These are phyloP conservation scores for Ashbya aceris DNA, from an alignment of 1,139 yeast species.

Conservation along the genomic window DNA sequence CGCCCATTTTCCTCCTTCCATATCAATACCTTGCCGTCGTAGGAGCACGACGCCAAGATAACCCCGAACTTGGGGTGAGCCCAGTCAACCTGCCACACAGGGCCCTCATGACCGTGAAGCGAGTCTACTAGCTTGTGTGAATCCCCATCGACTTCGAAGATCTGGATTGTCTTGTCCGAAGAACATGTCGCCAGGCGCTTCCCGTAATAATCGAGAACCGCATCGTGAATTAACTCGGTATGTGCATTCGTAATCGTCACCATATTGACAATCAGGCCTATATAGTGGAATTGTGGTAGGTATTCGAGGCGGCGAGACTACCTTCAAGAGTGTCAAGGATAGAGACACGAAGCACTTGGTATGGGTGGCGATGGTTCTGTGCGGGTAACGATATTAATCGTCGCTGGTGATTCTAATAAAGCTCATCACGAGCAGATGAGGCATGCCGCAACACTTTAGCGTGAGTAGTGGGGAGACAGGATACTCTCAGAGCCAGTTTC, in stretches of 20 bases:
- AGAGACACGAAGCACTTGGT: too few relatives aligned
- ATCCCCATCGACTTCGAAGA: constrained; percentile 85
- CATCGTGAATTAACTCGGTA: constrained; percentile 91
- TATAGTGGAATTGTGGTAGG: too few relatives aligned
- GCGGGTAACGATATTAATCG: too few relatives aligned
- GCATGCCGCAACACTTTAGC: too few relatives aligned
- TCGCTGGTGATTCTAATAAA: too few relatives aligned
- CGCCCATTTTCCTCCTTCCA: constrained; percentile 91
- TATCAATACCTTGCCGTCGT: constrained; percentile 86
- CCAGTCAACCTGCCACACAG: constrained; percentile 99
- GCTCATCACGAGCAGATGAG: too few relatives aligned
- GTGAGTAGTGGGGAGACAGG: too few relatives aligned
- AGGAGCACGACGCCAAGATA: constrained; percentile 87
- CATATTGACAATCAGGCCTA: constrained; percentile 23
- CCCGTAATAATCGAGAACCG: constrained; percentile 93
- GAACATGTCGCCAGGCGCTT: constrained; percentile 92
- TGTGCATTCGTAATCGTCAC: constrained; percentile 75
- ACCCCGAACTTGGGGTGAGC: constrained; percentile 98
- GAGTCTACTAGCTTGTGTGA: constrained; percentile 73
- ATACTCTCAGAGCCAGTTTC: too few relatives aligned
- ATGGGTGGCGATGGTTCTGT: too few relatives aligned
- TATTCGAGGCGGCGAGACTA: too few relatives aligned
- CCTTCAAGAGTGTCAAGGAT: too few relatives aligned
- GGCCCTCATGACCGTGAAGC: constrained; percentile 85
- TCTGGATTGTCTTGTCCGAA: constrained; percentile 86